phyloP scores from a whole-genome alignment of 768 basidiomycete species.

The Crepidotus variabilis region DNA sequence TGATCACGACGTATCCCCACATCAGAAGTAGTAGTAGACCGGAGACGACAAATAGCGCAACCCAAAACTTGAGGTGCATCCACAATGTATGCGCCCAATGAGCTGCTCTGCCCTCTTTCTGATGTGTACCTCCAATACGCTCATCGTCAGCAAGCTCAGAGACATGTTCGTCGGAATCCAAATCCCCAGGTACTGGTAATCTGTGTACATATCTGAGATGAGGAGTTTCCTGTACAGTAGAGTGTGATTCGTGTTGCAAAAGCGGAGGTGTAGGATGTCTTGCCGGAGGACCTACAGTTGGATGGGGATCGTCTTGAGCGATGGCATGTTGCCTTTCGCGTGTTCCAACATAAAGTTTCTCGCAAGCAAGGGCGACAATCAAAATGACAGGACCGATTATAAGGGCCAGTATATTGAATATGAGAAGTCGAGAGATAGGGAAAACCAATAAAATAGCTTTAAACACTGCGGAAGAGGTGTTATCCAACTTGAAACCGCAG shows the following conservation, averaged over 20 bases:
- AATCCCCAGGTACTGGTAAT: neutral
- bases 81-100: constrained; percentile 28
- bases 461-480: constrained; percentile 46
- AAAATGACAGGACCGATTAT: constrained; percentile 59
- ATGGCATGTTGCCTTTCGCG: neutral
- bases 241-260: neutral
- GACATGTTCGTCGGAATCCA: neutral
- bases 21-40: constrained; percentile 46
- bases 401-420: constrained; percentile 56
- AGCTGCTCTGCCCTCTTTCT: neutral
- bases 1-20: constrained; percentile 45
- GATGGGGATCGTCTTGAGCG: neutral
- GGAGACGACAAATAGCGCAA: constrained; percentile 43
- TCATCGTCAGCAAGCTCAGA: neutral
- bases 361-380: constrained; percentile 35
- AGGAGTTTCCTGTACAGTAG: neutral
- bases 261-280: neutral
- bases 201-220: neutral
- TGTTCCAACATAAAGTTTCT: constrained; percentile 4
- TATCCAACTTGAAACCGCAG: neutral
- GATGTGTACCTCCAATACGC: neutral
- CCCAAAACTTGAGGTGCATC: constrained; percentile 61
- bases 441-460: constrained; percentile 52
- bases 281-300: neutral
- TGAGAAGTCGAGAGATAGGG: constrained; percentile 44